Percentiles rank a stretch among this genome's conserved stretches.
Conservation (phyloP, 305 asterid species). For the Coffea humblotiana region DNA sequence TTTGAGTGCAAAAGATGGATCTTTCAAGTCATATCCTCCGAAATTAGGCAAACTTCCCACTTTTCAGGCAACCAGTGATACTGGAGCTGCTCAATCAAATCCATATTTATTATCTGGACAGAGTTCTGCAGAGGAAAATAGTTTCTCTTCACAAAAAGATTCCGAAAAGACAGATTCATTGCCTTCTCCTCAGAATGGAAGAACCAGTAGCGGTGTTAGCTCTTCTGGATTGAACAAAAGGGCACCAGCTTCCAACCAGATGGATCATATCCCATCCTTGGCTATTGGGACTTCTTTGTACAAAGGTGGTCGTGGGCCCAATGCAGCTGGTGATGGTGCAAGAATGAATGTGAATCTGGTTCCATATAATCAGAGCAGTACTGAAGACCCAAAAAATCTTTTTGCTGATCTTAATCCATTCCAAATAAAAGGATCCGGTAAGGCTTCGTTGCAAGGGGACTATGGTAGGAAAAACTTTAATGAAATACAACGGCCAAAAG, state of each 20-base stretch:
- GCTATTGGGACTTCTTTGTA: constrained; percentile 62
- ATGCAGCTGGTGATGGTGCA: constrained; percentile 53
- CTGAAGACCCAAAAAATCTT: constrained; percentile 78
- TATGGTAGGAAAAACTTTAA: constrained; percentile 49
- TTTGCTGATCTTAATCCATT: constrained; percentile 97
- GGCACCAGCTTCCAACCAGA: constrained; percentile 46
- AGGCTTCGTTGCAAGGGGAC: constrained; percentile 49
- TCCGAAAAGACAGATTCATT: constrained; percentile 46
- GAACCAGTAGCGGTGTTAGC: constrained; percentile 54
- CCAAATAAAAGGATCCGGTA: constrained; percentile 80
- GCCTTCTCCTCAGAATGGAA: constrained; percentile 36
- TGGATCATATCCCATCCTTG: constrained; percentile 53
- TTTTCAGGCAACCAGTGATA: constrained; percentile 38
- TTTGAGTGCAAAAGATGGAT: constrained; percentile 69
- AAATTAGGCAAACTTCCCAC: constrained; percentile 51
- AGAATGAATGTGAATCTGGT: constrained; percentile 69
- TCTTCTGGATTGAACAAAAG: constrained; percentile 56
- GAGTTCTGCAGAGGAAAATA: constrained; percentile 37
- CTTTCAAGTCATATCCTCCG: constrained; percentile 51
- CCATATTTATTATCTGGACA: constrained; percentile 31
- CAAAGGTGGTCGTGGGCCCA: constrained; percentile 81
- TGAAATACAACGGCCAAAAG: constrained; percentile 54
- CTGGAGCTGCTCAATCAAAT: constrained; percentile 37
- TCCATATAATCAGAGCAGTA: constrained; percentile 59
- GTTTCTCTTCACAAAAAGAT: constrained; percentile 34